Conservation (phyloP, 129 eudicot species). For the Gnaphalium uliginosum region DNA sequence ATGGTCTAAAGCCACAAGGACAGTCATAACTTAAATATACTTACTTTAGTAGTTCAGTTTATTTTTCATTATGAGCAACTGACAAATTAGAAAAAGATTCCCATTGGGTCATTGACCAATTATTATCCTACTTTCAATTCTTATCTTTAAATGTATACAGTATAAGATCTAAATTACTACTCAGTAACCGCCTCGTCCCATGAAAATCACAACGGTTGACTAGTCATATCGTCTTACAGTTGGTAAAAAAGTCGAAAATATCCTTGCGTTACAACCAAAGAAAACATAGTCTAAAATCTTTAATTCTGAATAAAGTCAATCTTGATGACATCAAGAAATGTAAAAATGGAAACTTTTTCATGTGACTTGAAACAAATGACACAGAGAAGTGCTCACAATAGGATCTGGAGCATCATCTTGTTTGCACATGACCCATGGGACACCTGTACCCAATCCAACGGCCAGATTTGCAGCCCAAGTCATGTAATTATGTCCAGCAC, state of each 20-base stretch:
- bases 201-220: conserved; percentile 5
- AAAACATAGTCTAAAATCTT: not conserved
- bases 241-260: conserved; percentile 10
- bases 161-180: conserved; percentile 8
- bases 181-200: not conserved
- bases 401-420: conserved; percentile 98
- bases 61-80: conserved; percentile 9
- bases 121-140: conserved; percentile 9
- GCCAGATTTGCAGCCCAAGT: conserved; percentile 98
- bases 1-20: conserved; percentile 18
- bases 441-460: conserved; percentile 82
- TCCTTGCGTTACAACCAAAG: not conserved
- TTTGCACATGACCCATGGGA: conserved; percentile 99
- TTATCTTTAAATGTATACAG: not conserved
- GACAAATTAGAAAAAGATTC: conserved; percentile 31
- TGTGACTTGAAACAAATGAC: conserved; percentile 17
- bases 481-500: conserved; percentile 71
- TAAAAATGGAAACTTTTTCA: conserved; percentile 17
- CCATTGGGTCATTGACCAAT: conserved; percentile 18
- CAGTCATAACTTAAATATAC: conserved; percentile 7
- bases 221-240: not conserved
- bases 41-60: not conserved
- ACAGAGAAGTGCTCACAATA: conserved; percentile 57
- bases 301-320: conserved; percentile 13
- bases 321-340: conserved; percentile 24